Evolutionary conservation across 148 eudicot genomes (phyloP).

Genomic region (Vaccinium vitisidaea): DNA sequence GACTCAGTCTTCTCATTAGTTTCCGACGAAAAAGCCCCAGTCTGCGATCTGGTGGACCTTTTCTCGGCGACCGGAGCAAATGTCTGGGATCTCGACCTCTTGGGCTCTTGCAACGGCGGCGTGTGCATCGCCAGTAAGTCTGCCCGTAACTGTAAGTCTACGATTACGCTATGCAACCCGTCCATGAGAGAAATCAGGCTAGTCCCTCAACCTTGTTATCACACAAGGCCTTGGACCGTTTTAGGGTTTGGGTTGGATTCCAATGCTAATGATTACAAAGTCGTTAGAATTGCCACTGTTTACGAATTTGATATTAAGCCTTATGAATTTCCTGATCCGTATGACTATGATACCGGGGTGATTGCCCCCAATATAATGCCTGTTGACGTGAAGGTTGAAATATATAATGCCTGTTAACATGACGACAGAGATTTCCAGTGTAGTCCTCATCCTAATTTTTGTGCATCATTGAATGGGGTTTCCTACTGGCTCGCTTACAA

Average conservation of each 20-base stretch:
- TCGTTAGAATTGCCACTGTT: not conserved
- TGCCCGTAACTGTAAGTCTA: not conserved
- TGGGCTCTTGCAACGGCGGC: not conserved
- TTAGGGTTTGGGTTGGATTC: not conserved
- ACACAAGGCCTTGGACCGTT: not conserved
- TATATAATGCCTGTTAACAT: too few relatives aligned
- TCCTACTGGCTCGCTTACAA: not conserved
- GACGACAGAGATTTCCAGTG: not conserved
- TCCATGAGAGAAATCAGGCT: not conserved
- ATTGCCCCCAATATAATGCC: not conserved
- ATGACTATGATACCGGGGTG: not conserved
- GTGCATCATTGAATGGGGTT: not conserved
- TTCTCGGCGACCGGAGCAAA: not conserved
- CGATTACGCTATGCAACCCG: not conserved
- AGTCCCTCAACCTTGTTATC: not conserved
- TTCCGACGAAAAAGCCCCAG: not conserved
- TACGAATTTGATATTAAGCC: not conserved
- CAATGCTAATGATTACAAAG: not conserved
- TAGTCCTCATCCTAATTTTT: not conserved
- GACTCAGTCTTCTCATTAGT: not conserved
- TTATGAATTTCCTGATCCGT: not conserved
- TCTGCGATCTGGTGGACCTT: not conserved
- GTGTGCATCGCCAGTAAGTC: not conserved
- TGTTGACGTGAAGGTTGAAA: not conserved
- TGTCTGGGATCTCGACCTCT: not conserved